A percentile compares a stretch with the other conserved stretches of the same genome.
Evolutionary conservation across 2,329 filamentous ascomycete genomes (phyloP).

Genomic region (Xylaria sp.): DNA sequence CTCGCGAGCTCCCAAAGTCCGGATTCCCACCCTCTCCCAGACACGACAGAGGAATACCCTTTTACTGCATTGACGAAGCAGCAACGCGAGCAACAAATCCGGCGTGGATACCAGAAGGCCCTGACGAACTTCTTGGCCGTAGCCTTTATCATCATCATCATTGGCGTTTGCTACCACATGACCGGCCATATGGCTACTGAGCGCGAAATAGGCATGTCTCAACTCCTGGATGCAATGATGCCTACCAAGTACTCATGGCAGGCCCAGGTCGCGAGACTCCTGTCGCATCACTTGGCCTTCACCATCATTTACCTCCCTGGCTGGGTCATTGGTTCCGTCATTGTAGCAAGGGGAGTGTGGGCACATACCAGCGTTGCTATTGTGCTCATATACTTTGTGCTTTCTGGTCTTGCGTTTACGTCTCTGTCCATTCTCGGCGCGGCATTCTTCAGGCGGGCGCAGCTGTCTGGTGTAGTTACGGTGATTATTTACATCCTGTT

Average conservation of each 20-base stretch:
- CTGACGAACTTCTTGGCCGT: slow-evolving; percentile 74
- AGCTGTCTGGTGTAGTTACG: slow-evolving; percentile 77
- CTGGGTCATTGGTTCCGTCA: slow-evolving; percentile 71
- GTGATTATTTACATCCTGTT: slow-evolving; percentile 69
- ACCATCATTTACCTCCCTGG: slow-evolving; percentile 73
- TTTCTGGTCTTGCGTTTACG: slow-evolving; percentile 69
- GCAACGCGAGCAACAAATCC: slow-evolving; percentile 61
- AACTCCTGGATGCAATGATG: slow-evolving; percentile 88
- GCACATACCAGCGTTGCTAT: slow-evolving; percentile 57
- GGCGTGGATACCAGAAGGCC: slow-evolving; percentile 63
- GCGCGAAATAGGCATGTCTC: slow-evolving; percentile 80
- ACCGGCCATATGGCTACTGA: slow-evolving; percentile 82
- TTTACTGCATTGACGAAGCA: slow-evolving; percentile 68
- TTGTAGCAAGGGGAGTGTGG: slow-evolving; percentile 61
- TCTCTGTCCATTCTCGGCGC: slow-evolving; percentile 78
- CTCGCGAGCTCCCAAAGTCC: slow-evolving; percentile 40
- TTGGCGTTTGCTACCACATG: slow-evolving; percentile 80
- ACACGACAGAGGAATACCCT: slow-evolving; percentile 59
- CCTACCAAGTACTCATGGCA: slow-evolving; percentile 69
- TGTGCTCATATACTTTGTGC: slow-evolving; percentile 67
- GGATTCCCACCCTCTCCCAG: slow-evolving; percentile 35
- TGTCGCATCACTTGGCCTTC: slow-evolving; percentile 76
- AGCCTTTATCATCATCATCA: slow-evolving; percentile 71
- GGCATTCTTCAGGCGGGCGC: slow-evolving; percentile 78
- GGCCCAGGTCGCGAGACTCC: slow-evolving; percentile 68